Evolutionary conservation across 208 protist species (phyloP).

Genomic region (Porcisia hertigi): DNA sequence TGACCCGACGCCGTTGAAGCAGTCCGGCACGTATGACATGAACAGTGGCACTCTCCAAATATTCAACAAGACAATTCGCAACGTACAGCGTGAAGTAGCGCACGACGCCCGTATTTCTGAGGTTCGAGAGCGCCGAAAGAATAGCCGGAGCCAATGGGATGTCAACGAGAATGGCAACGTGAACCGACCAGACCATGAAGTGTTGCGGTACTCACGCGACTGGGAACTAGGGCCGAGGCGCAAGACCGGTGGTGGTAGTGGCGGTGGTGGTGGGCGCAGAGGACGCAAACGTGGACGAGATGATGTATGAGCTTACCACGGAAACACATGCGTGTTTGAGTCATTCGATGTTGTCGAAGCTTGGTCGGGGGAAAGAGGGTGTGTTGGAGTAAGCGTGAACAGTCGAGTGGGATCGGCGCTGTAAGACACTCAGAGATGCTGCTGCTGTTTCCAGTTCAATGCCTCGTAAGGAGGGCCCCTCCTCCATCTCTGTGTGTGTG

Average conservation of each 20-base stretch:
- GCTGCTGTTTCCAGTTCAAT: too few relatives aligned
- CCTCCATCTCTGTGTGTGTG: neutral
- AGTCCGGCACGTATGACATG: conserved; percentile 76
- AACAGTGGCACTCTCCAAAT: conserved; percentile 66
- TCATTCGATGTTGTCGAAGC: neutral
- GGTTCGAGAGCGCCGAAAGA: conserved; percentile 62
- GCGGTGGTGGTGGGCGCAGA: conserved; percentile 8
- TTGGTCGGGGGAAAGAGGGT: neutral
- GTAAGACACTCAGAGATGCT: too few relatives aligned
- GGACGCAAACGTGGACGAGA: conserved; percentile 25
- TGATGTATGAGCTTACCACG: neutral
- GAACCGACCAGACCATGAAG: conserved; percentile 57
- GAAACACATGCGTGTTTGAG: neutral
- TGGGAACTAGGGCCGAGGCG: conserved; percentile 63
- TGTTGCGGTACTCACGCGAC: conserved; percentile 72
- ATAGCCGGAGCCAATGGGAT: conserved; percentile 62
- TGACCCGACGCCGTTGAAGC: conserved; percentile 84
- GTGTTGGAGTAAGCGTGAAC: too few relatives aligned
- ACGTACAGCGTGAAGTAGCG: conserved; percentile 72
- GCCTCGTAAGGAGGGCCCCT: neutral
- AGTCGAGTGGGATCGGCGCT: too few relatives aligned
- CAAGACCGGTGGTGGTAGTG: conserved; percentile 13
- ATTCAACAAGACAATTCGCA: conserved; percentile 85
- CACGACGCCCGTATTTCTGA: conserved; percentile 58
- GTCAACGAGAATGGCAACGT: conserved; percentile 55